phyloP scores from a whole-genome alignment of 176 grass and related monocot species.

The Hordeum marinum region DNA sequence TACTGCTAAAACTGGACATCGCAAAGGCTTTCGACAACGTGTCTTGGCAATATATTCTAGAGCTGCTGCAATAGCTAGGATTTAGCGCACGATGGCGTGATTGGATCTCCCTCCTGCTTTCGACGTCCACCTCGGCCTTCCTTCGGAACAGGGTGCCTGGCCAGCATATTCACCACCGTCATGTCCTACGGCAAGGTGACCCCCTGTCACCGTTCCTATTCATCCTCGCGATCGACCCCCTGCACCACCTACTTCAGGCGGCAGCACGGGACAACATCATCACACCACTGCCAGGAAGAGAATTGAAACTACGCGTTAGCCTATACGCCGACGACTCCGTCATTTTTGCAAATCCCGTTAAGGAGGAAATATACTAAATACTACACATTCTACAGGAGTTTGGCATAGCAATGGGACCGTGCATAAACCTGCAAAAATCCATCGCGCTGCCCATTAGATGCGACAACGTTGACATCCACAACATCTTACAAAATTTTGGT shows the following conservation, averaged over 20 bases:
- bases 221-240: not conserved
- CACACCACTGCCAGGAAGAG: accelerated
- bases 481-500: no score
- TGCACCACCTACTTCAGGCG: no score
- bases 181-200: not conserved
- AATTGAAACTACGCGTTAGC: not conserved
- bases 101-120: not conserved
- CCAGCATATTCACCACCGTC: accelerated
- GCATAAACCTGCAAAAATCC: not conserved
- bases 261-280: no score
- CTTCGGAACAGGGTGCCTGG: not conserved
- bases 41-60: not conserved
- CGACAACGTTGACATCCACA: accelerated
- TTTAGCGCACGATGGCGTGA: not conserved
- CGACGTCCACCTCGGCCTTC: accelerated
- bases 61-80: accelerated
- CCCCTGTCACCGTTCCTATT: not conserved
- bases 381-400: not conserved
- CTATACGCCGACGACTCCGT: not conserved
- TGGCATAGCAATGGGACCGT: not conserved
- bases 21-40: not conserved
- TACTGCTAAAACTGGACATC: no score
- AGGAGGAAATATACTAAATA: accelerated
- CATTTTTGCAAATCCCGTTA: not conserved
- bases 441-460: not conserved